Percentiles rank a stretch among this genome's conserved stretches.
These are phyloP conservation scores for Funneliformis mosseae DNA, from an alignment of 192 early-diverging fungal genomes.

Conservation along the genomic window DNA sequence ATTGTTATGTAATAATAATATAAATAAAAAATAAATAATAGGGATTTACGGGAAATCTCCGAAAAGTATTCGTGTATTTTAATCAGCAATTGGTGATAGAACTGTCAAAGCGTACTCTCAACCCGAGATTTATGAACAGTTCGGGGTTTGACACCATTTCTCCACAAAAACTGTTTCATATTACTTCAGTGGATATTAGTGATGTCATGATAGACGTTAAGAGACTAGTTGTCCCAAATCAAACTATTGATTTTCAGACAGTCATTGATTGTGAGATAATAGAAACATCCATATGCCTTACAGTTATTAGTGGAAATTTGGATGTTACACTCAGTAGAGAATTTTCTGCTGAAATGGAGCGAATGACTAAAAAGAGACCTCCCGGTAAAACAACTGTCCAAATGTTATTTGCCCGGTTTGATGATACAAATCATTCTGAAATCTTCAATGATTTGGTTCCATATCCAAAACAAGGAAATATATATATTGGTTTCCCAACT, in stretches of 20 bases:
- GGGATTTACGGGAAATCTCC: constrained; percentile 78
- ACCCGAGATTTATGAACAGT: constrained; percentile 63
- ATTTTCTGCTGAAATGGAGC: constrained; percentile 75
- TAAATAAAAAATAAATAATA: constrained; percentile 60
- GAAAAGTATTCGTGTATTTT: constrained; percentile 63
- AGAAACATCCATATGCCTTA: no score
- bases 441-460: constrained; percentile 80
- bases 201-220: constrained; percentile 59
- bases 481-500: constrained; percentile 91
- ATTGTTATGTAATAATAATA: constrained; percentile 51
- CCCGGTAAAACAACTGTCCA: constrained; percentile 70
- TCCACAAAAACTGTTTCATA: constrained; percentile 70
- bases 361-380: constrained; percentile 85
- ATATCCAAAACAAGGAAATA: constrained; percentile 73
- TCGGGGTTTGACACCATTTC: constrained; percentile 57
- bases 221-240: constrained; percentile 41
- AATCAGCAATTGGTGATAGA: constrained; percentile 60
- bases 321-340: constrained; percentile 54
- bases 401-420: constrained; percentile 71
- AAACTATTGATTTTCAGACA: no score
- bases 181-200: constrained; percentile 62
- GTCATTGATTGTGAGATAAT: no score
- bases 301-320: no score
- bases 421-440: constrained; percentile 58
- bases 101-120: constrained; percentile 66